These are phyloP conservation scores for Fusarium sp. DNA, from an alignment of 2,329 filamentous ascomycete species.

Conservation along the genomic window DNA sequence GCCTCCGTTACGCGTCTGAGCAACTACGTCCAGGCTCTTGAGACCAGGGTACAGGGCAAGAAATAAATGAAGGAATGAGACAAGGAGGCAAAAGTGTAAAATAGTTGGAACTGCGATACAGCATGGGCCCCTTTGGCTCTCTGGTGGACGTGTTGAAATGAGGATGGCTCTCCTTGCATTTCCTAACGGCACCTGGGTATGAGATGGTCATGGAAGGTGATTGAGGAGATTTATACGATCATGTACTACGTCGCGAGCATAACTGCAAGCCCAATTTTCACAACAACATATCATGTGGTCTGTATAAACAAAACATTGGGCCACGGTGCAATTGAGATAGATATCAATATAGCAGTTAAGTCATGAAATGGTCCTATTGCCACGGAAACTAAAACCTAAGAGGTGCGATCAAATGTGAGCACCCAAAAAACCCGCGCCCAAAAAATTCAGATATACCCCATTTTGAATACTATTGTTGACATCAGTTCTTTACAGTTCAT, in stretches of 20 bases:
- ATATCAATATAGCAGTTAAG: slow-evolving; percentile 29
- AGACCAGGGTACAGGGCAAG: slow-evolving; percentile 82
- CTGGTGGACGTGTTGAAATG: slow-evolving; percentile 23
- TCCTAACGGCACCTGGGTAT: slow-evolving; percentile 13
- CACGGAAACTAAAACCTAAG: slow-evolving; percentile 46
- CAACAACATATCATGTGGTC: slow-evolving; percentile 1
- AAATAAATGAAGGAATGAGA: slow-evolving; percentile 66
- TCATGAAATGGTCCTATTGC: slow-evolving; percentile 46
- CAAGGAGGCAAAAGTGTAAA: slow-evolving; percentile 37
- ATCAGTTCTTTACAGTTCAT: slow-evolving; percentile 76
- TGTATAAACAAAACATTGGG: not conserved
- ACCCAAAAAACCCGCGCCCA: slow-evolving; percentile 51
- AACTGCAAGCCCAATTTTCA: slow-evolving; percentile 19
- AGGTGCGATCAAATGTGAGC: slow-evolving; percentile 42
- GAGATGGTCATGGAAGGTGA: slow-evolving; percentile 10
- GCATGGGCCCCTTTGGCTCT: slow-evolving; percentile 7
- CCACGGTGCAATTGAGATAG: not conserved
- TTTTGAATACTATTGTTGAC: slow-evolving; percentile 47
- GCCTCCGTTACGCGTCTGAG: slow-evolving; percentile 87
- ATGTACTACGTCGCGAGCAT: slow-evolving; percentile 24
- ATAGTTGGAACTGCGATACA: slow-evolving; percentile 15
- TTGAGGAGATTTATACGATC: slow-evolving; percentile 26
- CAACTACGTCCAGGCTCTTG: slow-evolving; percentile 83
- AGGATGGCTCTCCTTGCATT: slow-evolving; percentile 15
- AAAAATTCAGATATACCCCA: slow-evolving; percentile 51